Conservation (phyloP, 306 rosid species). For the Rosa chinensis region DNA sequence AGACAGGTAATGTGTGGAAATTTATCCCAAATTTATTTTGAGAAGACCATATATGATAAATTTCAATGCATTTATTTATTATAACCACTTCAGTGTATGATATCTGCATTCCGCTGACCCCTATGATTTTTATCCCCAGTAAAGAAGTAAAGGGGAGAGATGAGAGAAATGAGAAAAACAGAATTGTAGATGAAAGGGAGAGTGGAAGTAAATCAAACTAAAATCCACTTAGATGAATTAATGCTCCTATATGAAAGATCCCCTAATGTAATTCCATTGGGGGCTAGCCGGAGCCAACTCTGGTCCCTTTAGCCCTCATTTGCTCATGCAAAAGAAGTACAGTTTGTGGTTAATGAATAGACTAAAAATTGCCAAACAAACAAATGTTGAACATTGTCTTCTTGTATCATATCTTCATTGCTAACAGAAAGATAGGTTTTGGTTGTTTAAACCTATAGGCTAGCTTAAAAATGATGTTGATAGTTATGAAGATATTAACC, state of each 20-base stretch:
- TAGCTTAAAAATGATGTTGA: background rate
- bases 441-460: background rate
- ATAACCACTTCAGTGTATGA: background rate
- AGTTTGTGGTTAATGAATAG: background rate
- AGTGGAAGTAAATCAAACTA: background rate
- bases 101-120: background rate
- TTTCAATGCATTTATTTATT: background rate
- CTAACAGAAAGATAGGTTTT: background rate
- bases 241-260: background rate
- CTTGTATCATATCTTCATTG: background rate
- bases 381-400: background rate
- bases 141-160: background rate
- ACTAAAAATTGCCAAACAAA: background rate
- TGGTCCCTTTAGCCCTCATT: background rate
- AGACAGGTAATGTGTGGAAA: slow-evolving; percentile 71
- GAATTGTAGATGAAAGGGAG: background rate
- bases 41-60: background rate
- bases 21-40: background rate
- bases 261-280: background rate
- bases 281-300: background rate
- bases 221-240: background rate
- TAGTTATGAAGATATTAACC: background rate
- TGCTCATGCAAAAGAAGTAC: background rate
- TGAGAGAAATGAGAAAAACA: background rate
- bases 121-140: background rate